These are phyloP conservation scores for Domatiomyces globalis DNA, from an alignment of 2,329 filamentous ascomycete genomes.

Conservation along the genomic window DNA sequence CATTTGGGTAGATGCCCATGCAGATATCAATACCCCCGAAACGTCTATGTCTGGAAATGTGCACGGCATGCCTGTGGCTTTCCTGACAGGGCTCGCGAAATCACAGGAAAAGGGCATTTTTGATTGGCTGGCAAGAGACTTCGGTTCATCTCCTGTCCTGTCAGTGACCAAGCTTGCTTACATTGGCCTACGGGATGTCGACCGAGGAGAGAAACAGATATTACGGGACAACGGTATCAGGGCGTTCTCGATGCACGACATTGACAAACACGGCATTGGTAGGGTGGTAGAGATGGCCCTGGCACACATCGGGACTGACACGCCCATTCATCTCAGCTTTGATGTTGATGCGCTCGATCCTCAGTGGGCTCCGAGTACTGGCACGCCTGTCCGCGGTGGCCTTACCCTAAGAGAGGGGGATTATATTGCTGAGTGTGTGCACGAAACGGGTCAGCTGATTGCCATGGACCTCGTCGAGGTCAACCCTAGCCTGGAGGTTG, in stretches of 20 bases:
- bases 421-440: conserved; percentile 82
- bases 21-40: conserved; percentile 95
- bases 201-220: conserved; percentile 85
- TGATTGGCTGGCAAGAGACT: conserved; percentile 62
- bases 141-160: conserved; percentile 26
- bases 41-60: conserved; percentile 81
- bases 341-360: conserved; percentile 95
- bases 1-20: conserved; percentile 97
- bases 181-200: conserved; percentile 87
- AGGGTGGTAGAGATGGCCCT: conserved; percentile 97
- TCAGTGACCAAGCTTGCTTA: conserved; percentile 83
- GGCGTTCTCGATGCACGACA: conserved; percentile 97
- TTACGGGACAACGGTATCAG: conserved; percentile 78
- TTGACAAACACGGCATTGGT: conserved; percentile 90
- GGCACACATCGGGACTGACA: conserved; percentile 84
- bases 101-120: conserved; percentile 68
- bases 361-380: conserved; percentile 89
- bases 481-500: conserved; percentile 55
- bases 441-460: conserved; percentile 63
- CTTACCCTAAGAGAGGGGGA: conserved; percentile 90
- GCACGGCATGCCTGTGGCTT: conserved; percentile 94
- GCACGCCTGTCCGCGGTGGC: conserved; percentile 84
- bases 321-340: conserved; percentile 92
- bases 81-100: conserved; percentile 69
- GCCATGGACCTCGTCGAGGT: conserved; percentile 75